Evolutionary conservation across 768 basidiomycete genomes (phyloP).

Genomic region (Trametes cingulata): DNA sequence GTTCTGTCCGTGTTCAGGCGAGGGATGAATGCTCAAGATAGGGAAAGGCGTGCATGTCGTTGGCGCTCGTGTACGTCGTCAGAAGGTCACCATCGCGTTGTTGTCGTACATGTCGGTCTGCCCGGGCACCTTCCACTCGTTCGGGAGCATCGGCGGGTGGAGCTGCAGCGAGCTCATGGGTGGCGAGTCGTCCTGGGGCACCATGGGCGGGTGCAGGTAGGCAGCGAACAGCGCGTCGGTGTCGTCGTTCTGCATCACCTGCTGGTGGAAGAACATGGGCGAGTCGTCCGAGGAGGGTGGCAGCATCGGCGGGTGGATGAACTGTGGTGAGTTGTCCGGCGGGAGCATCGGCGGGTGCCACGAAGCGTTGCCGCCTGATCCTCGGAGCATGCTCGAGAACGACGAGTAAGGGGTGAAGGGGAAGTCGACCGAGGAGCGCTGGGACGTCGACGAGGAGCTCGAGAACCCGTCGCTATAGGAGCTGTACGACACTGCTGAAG

Average conservation of each 20-base stretch:
- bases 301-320: conserved; percentile 73
- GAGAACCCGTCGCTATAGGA: conserved; percentile 65
- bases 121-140: conserved; percentile 33
- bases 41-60: conserved; percentile 12
- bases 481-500: conserved; percentile 63
- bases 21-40: conserved; percentile 9
- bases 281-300: conserved; percentile 52
- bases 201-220: conserved; percentile 59
- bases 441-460: conserved; percentile 54
- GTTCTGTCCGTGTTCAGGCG: conserved; percentile 22
- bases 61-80: conserved; percentile 19
- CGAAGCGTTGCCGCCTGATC: conserved; percentile 53
- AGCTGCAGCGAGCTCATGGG: conserved; percentile 29
- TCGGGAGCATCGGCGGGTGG: conserved; percentile 40
- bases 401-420: conserved; percentile 59
- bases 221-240: conserved; percentile 53
- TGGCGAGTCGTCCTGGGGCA: conserved; percentile 42
- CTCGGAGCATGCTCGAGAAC: conserved; percentile 52
- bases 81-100: conserved; percentile 39
- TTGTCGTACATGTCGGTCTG: conserved; percentile 35
- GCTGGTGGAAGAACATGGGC: conserved; percentile 68
- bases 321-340: conserved; percentile 52
- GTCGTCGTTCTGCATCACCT: conserved; percentile 62
- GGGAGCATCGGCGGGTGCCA: conserved; percentile 81
- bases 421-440: conserved; percentile 63